A percentile compares a stretch with the other conserved stretches of the same genome.
Evolutionary conservation across 2,329 filamentous ascomycete genomes (phyloP).

Genomic region (Diaporthe sp.): DNA sequence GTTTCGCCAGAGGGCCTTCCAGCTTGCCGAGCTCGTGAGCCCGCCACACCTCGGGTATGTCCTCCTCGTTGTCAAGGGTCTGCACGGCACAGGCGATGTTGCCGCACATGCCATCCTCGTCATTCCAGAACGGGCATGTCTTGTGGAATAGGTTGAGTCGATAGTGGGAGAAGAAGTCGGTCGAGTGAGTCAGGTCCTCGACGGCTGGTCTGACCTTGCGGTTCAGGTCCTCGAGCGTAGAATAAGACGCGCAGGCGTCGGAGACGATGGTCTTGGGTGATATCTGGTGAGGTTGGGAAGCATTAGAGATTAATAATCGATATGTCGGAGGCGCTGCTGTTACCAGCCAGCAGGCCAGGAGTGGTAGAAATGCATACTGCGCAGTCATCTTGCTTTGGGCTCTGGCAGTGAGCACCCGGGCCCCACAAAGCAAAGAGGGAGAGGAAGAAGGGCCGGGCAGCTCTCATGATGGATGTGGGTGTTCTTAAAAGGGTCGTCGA

Average conservation of each 20-base stretch:
- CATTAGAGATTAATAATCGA: conserved; percentile 52
- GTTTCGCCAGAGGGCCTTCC: conserved; percentile 88
- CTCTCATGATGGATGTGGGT: conserved; percentile 56
- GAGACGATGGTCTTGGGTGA: conserved; percentile 89
- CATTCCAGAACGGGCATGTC: conserved; percentile 95
- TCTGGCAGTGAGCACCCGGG: conserved; percentile 57
- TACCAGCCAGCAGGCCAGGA: conserved; percentile 38
- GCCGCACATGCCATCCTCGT: conserved; percentile 92
- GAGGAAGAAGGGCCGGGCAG: conserved; percentile 65
- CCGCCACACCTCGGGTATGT: conserved; percentile 92
- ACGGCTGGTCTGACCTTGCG: conserved; percentile 79
- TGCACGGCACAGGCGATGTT: conserved; percentile 97
- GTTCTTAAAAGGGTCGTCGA: conserved; percentile 17
- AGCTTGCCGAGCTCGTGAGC: conserved; percentile 92
- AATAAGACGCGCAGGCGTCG: conserved; percentile 94
- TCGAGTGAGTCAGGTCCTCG: conserved; percentile 83
- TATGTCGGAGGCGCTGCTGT: conserved; percentile 37
- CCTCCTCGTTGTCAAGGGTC: conserved; percentile 93
- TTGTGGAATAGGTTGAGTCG: conserved; percentile 95
- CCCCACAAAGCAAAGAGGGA: conserved; percentile 67
- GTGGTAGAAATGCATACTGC: conserved; percentile 56
- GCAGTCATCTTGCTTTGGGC: conserved; percentile 57
- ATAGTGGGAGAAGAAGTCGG: conserved; percentile 99
- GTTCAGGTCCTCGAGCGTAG: conserved; percentile 88
- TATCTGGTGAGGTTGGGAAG: conserved; percentile 67